These are phyloP conservation scores for Fusarium palustre DNA, from an alignment of 2,329 filamentous ascomycete species.

Conservation along the genomic window DNA sequence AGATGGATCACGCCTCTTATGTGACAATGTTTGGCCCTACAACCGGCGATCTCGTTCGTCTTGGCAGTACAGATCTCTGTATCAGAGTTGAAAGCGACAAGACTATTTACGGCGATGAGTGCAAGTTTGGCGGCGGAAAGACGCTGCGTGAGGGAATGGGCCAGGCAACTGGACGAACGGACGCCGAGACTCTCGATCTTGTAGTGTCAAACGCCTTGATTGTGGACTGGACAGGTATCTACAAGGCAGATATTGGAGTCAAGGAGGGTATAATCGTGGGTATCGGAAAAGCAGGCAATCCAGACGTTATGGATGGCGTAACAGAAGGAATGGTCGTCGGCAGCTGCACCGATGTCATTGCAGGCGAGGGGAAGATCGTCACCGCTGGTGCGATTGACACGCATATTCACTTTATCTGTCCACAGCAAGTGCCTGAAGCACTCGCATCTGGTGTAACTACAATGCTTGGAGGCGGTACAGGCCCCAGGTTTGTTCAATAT, in stretches of 20 bases:
- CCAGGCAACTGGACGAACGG: constrained; percentile 81
- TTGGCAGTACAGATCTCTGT: constrained; percentile 90
- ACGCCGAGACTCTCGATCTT: constrained; percentile 80
- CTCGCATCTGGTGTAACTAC: constrained; percentile 90
- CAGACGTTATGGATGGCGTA: constrained; percentile 96
- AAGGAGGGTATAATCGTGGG: constrained; percentile 87
- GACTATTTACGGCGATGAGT: constrained; percentile 90
- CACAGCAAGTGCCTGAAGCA: constrained; percentile 87
- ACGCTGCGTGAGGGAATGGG: constrained; percentile 96
- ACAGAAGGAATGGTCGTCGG: constrained; percentile 83
- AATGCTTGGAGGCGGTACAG: constrained; percentile 89
- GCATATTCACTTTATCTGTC: constrained; percentile 95
- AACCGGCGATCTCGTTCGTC: constrained; percentile 82
- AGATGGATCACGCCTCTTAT: constrained; percentile 84
- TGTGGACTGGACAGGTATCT: constrained; percentile 91
- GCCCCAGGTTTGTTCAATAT: constrained; percentile 73
- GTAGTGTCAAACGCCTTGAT: constrained; percentile 92
- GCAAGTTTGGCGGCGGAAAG: constrained; percentile 95
- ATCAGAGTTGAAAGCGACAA: constrained; percentile 88
- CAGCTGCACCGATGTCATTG: constrained; percentile 90
- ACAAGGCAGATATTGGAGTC: constrained; percentile 96
- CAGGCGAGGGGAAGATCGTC: constrained; percentile 89
- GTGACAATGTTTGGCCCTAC: constrained; percentile 93
- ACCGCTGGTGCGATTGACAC: constrained; percentile 91
- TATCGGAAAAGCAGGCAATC: constrained; percentile 95